phyloP scores from a whole-genome alignment of 2,329 filamentous ascomycete species.

The Emericellopsis cladophorae region DNA sequence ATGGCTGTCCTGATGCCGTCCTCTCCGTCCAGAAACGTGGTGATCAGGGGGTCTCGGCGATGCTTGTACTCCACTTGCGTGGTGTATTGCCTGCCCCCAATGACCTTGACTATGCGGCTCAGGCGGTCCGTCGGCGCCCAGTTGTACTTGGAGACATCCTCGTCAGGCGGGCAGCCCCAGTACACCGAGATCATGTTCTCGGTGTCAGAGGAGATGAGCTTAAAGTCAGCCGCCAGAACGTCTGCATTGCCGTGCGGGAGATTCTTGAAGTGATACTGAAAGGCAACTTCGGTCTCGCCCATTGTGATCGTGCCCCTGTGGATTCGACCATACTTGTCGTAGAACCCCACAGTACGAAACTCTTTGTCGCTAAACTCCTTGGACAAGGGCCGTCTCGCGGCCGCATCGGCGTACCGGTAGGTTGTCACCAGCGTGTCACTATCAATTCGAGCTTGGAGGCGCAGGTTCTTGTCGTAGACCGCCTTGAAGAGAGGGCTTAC shows the following conservation, averaged over 20 bases:
- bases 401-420: slow-evolving; percentile 11
- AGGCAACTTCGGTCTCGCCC: slow-evolving; percentile 14
- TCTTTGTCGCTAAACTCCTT: slow-evolving; percentile 11
- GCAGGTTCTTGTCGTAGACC: slow-evolving; percentile 14
- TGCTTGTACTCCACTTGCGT: slow-evolving; percentile 20
- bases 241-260: slow-evolving; percentile 17
- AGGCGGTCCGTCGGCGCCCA: slow-evolving; percentile 22
- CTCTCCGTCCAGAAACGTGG: slow-evolving; percentile 14
- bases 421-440: slow-evolving; percentile 8
- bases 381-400: slow-evolving; percentile 11
- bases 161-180: slow-evolving; percentile 17
- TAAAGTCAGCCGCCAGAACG: slow-evolving; percentile 18
- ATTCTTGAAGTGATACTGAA: slow-evolving; percentile 20
- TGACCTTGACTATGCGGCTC: slow-evolving; percentile 16
- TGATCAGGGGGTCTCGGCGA: slow-evolving; percentile 20
- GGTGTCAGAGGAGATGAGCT: slow-evolving; percentile 6
- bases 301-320: slow-evolving; percentile 14
- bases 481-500: slow-evolving; percentile 10
- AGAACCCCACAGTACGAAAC: slow-evolving; percentile 13
- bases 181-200: slow-evolving; percentile 17
- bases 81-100: slow-evolving; percentile 12
- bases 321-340: slow-evolving; percentile 20
- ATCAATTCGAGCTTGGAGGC: slow-evolving; percentile 11
- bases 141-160: slow-evolving; percentile 13
- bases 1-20: slow-evolving; percentile 8